Base-by-base conservation (phyloP, 192 early-diverging fungal genomes). In the Oehlia diaphana region DNA sequence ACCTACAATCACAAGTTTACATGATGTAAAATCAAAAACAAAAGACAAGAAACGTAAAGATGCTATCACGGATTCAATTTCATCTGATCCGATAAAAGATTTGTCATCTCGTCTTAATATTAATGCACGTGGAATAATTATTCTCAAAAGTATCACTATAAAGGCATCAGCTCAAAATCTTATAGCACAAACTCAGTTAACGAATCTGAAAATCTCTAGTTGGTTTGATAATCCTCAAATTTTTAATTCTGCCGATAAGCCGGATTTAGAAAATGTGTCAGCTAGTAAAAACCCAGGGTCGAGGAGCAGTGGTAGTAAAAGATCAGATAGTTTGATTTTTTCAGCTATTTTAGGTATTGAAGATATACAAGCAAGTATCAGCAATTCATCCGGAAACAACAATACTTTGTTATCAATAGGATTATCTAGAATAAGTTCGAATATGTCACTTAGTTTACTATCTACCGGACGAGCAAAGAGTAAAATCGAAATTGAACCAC, bases 121-220 rank as follows among this genome's bases (percentile, higher is more conserved):
- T 7, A 74, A 86, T 13, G 82, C 83, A 16, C 88, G 88, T 26
- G 84, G 82, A 19, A 81, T 89, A 66, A 67, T 88, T 2, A 71
- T 78, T 3, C 39, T 90, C 42, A 83, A 88, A 53, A 81, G 73
- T 0, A 88, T 90, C 12, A 70, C 66, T 13, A 72, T 90, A 44
- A 84, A 77, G 9, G 80, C 88, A 23, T 83, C 81, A 5, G 87
- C 88, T 0, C 87, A 90, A 58, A 83, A 86, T 37, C 58, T 90
- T 23, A 73, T 78, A 0, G 84, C 85, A 13, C 72, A 84, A 64
- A 76, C 81, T 14, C 81, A 82, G 10, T 80, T 89, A 37, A 79
- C 83, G 5, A 85, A 84, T 63, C 82, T 88, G 2, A 83, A 88
- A 63, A 58, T 79, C 1, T 89, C 89, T 13, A 82, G 82, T 0